Evolutionary conservation across 352 stramenopile genomes (phyloP).

Genomic region (Globisporangium lucens): DNA sequence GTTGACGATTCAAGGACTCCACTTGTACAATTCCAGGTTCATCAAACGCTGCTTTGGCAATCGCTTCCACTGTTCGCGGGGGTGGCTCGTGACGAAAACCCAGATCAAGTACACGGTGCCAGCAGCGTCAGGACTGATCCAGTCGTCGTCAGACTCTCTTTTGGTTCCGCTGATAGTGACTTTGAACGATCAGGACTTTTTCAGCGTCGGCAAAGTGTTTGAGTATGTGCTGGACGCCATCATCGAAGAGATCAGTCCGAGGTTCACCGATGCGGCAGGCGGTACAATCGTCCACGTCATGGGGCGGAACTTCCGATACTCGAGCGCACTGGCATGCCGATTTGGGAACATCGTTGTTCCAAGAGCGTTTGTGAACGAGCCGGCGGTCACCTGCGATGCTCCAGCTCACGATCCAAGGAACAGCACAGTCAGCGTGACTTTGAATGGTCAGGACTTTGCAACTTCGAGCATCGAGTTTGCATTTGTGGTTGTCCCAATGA

Average conservation of each 20-base stretch:
- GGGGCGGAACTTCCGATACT: conserved; percentile 69
- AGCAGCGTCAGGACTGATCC: conserved; percentile 12
- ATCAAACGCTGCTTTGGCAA: conserved; percentile 65
- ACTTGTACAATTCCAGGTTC: conserved; percentile 56
- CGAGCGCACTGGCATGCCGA: conserved; percentile 40
- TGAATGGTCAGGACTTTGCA: conserved; percentile 70
- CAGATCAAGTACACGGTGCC: conserved; percentile 39
- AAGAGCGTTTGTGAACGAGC: conserved; percentile 59
- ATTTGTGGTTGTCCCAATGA: conserved; percentile 41
- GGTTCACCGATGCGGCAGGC: conserved; percentile 38
- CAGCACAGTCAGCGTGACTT: conserved; percentile 42
- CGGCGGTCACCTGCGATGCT: conserved; percentile 51
- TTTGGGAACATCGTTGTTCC: conserved; percentile 42
- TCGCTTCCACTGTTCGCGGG: conserved; percentile 31
- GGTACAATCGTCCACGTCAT: conserved; percentile 52
- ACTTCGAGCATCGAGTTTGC: conserved; percentile 30
- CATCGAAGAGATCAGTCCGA: conserved; percentile 43
- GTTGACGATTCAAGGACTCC: conserved; percentile 45
- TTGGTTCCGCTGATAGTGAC: conserved; percentile 54
- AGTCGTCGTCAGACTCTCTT: conserved; percentile 17
- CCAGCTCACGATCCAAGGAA: conserved; percentile 31
- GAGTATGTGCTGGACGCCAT: conserved; percentile 50
- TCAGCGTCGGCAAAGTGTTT: conserved; percentile 40
- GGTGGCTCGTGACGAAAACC: conserved; percentile 31
- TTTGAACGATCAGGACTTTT: conserved; percentile 77